Evolutionary conservation across 768 basidiomycete species (phyloP).

Genomic region (Amanita inopinata): DNA sequence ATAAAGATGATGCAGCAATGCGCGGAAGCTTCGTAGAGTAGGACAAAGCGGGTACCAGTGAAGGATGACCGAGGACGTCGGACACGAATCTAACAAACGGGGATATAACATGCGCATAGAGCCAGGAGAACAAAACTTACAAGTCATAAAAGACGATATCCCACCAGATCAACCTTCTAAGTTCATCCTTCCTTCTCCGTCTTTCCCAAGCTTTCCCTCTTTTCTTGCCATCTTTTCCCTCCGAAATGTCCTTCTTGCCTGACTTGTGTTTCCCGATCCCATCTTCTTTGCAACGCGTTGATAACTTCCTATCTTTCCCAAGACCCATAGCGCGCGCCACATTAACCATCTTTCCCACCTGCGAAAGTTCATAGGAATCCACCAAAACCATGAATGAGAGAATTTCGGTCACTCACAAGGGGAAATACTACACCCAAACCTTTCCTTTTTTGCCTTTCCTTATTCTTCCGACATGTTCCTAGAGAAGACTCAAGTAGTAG

Average conservation of each 20-base stretch:
- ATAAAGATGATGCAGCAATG: slow-evolving; percentile 26
- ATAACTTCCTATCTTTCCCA: slow-evolving; percentile 34
- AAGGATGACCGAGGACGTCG: slow-evolving; percentile 54
- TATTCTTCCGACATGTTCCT: no score
- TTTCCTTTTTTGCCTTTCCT: no score
- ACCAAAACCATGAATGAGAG: not conserved
- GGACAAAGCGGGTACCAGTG: slow-evolving; percentile 45
- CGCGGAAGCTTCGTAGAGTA: slow-evolving; percentile 47
- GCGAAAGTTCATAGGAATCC: not conserved
- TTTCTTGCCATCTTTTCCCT: slow-evolving; percentile 1
- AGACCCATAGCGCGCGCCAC: slow-evolving; percentile 57
- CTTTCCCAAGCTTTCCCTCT: slow-evolving; percentile 10
- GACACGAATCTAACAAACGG: slow-evolving; percentile 48
- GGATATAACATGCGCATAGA: slow-evolving; percentile 2
- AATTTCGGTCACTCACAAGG: slow-evolving; percentile 23
- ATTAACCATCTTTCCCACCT: slow-evolving; percentile 46
- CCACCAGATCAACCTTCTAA: slow-evolving; percentile 56
- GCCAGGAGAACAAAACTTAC: slow-evolving; percentile 33
- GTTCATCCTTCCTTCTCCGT: slow-evolving; percentile 24
- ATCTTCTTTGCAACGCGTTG: slow-evolving; percentile 28
- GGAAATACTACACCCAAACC: slow-evolving; percentile 24
- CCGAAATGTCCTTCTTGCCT: not conserved
- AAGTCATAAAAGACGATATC: slow-evolving; percentile 69
- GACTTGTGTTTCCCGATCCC: not conserved
- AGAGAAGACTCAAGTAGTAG: slow-evolving; percentile 17